These are phyloP conservation scores for Tolypocladium ovalisporum DNA, from an alignment of 2,329 filamentous ascomycete species.

Conservation along the genomic window DNA sequence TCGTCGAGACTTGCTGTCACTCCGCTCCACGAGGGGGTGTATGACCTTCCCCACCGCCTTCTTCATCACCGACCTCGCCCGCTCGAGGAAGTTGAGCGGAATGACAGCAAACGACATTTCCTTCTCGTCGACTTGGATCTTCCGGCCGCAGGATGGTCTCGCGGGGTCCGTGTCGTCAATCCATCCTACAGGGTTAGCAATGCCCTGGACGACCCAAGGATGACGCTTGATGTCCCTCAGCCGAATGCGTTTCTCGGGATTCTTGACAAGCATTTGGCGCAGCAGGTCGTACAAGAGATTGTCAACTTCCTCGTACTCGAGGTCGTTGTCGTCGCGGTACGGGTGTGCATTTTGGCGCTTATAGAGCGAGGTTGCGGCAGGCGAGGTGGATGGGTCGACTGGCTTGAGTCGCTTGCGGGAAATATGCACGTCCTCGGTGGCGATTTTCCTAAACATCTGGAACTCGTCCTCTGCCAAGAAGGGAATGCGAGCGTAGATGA, in stretches of 20 bases:
- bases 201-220: constrained; percentile 74
- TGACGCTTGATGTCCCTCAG: constrained; percentile 89
- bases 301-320: constrained; percentile 79
- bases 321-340: constrained; percentile 66
- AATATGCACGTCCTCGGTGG: constrained; percentile 85
- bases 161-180: constrained; percentile 89
- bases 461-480: constrained; percentile 89
- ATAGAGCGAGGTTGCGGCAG: constrained; percentile 42
- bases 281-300: constrained; percentile 71
- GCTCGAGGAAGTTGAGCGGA: constrained; percentile 76
- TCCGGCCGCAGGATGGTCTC: constrained; percentile 64
- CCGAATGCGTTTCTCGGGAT: constrained; percentile 79
- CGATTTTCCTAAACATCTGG: constrained; percentile 84
- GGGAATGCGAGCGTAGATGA: constrained; percentile 87
- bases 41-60: constrained; percentile 55
- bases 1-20: constrained; percentile 41
- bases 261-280: constrained; percentile 71
- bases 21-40: constrained; percentile 46
- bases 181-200: constrained; percentile 68
- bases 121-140: constrained; percentile 83
- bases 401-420: constrained; percentile 73
- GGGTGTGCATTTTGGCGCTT: constrained; percentile 49
- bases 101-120: constrained; percentile 88
- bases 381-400: constrained; percentile 48
- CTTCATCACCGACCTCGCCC: constrained; percentile 68